phyloP scores from a whole-genome alignment of 495 filamentous ascomycete genomes.

The Jackrogersella minutella region DNA sequence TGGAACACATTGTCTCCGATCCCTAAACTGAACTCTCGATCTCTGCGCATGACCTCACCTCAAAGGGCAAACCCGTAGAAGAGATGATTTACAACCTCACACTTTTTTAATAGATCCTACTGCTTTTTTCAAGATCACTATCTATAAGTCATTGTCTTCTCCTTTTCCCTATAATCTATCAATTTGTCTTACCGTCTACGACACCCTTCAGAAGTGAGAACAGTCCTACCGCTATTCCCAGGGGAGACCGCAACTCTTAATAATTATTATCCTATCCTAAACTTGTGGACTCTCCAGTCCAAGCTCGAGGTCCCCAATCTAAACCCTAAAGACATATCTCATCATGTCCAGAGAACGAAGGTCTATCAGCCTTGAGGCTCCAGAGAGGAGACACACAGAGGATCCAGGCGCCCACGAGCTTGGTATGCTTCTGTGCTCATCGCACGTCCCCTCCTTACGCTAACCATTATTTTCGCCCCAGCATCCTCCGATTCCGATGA shows the following conservation, averaged over 20 bases:
- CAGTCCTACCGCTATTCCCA: conserved; percentile 7
- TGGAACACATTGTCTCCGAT: conserved; percentile 39
- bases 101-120: conserved; percentile 26
- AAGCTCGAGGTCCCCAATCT: not conserved
- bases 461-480: conserved; percentile 36
- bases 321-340: conserved; percentile 10
- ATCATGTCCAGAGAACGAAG: conserved; percentile 49
- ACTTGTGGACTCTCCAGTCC: not conserved
- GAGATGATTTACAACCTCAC: conserved; percentile 13
- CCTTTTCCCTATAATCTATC: conserved; percentile 21
- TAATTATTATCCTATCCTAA: conserved; percentile 9
- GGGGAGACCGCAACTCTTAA: conserved; percentile 8
- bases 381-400: conserved; percentile 68
- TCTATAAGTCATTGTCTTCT: conserved; percentile 11
- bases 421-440: conserved; percentile 58
- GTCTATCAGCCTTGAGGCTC: conserved; percentile 66
- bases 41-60: conserved; percentile 31
- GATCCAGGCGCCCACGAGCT: conserved; percentile 87
- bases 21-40: conserved; percentile 39
- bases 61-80: conserved; percentile 18
- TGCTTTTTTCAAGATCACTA: conserved; percentile 28
- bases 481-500: conserved; percentile 80
- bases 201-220: conserved; percentile 17
- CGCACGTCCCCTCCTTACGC: not conserved
- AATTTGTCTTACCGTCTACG: conserved; percentile 29